Conservation (phyloP, 164 flowering plant genomes). For the Pachysandra terminalis region DNA sequence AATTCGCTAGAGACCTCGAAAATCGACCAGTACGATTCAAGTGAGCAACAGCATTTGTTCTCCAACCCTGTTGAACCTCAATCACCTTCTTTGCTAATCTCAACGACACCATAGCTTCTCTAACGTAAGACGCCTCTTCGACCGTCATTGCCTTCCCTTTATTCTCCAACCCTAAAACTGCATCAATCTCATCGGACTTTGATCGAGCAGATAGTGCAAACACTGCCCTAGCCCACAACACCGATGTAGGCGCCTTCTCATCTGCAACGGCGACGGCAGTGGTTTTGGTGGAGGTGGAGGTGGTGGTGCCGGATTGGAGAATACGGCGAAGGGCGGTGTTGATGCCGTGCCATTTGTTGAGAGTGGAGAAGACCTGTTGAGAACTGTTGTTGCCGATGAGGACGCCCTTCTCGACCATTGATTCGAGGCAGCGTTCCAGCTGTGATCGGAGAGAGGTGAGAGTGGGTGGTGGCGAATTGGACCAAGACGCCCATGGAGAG, state of each 20-base stretch:
- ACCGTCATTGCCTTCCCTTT: constrained; percentile 33
- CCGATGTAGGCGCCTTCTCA: constrained; percentile 32
- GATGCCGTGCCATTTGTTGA: constrained; percentile 73
- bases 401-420: constrained; percentile 57
- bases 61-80: constrained; percentile 60
- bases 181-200: constrained; percentile 44
- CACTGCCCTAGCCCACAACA: constrained; percentile 77
- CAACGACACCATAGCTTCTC: constrained; percentile 63
- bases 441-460: constrained; percentile 40
- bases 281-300: not conserved
- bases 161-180: constrained; percentile 32
- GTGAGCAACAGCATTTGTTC: constrained; percentile 67
- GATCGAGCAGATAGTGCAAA: constrained; percentile 43
- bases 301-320: constrained; percentile 1
- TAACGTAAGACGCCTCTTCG: constrained; percentile 59
- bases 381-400: constrained; percentile 64
- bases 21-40: constrained; percentile 66
- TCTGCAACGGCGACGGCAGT: not conserved
- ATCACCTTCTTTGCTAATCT: constrained; percentile 85
- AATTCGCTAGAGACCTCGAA: constrained; percentile 75
- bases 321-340: constrained; percentile 54
- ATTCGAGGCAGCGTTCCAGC: constrained; percentile 69
- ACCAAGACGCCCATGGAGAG: constrained; percentile 75
- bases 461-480: constrained; percentile 40
- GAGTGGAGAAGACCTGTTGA: constrained; percentile 61